A percentile compares a stretch with the other conserved stretches of the same genome.
phyloP scores from a whole-genome alignment of 345 rosid species.

The Streptanthus diversifolius region DNA sequence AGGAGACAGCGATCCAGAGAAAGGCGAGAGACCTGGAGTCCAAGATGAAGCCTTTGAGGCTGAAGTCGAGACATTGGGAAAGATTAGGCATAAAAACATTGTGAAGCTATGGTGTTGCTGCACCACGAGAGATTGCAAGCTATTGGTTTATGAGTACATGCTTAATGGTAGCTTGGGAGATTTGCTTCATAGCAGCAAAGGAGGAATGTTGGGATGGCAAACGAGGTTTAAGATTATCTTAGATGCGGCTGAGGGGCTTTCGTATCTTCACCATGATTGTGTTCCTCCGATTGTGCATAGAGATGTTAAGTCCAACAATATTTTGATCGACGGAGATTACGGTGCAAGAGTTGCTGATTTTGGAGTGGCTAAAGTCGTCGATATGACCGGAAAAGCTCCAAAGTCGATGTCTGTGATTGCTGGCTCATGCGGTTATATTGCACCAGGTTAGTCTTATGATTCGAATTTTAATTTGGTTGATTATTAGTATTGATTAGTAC shows the following conservation, averaged over 20 bases:
- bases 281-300: slow-evolving; percentile 93
- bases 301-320: slow-evolving; percentile 95
- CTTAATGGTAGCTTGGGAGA: slow-evolving; percentile 96
- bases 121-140: slow-evolving; percentile 78
- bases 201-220: slow-evolving; percentile 79
- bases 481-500: background rate
- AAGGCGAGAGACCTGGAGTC: slow-evolving; percentile 44
- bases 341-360: slow-evolving; percentile 98
- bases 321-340: slow-evolving; percentile 79
- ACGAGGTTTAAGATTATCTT: slow-evolving; percentile 71
- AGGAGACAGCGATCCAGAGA: slow-evolving; percentile 55
- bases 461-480: background rate
- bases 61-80: slow-evolving; percentile 85
- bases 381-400: slow-evolving; percentile 60
- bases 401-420: slow-evolving; percentile 95
- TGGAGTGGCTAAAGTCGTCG: slow-evolving; percentile 87
- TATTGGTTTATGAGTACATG: slow-evolving; percentile 97
- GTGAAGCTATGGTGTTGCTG: slow-evolving; percentile 98
- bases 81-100: slow-evolving; percentile 96
- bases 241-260: slow-evolving; percentile 95
- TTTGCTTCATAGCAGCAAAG: slow-evolving; percentile 81
- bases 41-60: slow-evolving; percentile 79
- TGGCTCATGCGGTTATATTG: slow-evolving; percentile 98
- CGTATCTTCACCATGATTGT: slow-evolving; percentile 92
- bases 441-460: slow-evolving; percentile 71